Evolutionary conservation across 2,329 filamentous ascomycete genomes (phyloP).

Genomic region (Elsinoe australis): DNA sequence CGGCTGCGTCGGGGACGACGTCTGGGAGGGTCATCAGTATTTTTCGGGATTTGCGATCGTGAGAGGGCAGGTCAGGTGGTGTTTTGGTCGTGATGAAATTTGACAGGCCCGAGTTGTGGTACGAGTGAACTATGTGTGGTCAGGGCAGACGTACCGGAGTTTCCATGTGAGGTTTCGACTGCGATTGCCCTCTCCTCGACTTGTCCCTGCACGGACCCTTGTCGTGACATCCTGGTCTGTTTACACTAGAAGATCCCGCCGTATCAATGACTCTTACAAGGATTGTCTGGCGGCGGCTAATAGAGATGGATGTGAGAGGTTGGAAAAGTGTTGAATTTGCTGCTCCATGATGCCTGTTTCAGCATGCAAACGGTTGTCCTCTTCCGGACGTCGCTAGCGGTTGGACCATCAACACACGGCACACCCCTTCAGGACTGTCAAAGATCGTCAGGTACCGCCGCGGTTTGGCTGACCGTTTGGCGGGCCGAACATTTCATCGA

Average conservation of each 20-base stretch:
- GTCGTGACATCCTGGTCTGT: neutral
- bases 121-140: slow-evolving; percentile 5
- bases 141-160: no score
- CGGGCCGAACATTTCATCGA: slow-evolving; percentile 13
- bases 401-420: slow-evolving; percentile 13
- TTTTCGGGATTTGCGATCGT: neutral
- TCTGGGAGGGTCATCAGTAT: slow-evolving; percentile 11
- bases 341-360: slow-evolving; percentile 13
- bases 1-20: no score
- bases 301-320: neutral
- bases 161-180: no score
- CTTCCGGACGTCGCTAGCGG: neutral
- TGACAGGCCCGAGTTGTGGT: slow-evolving; percentile 4
- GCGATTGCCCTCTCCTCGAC: no score
- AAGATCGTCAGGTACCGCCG: slow-evolving; percentile 5
- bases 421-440: neutral
- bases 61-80: neutral
- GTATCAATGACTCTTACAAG: no score
- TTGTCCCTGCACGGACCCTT: neutral
- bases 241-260: no score
- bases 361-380: slow-evolving; percentile 10
- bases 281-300: neutral
- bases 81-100: slow-evolving; percentile 1
- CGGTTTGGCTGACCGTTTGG: slow-evolving; percentile 11
- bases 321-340: slow-evolving; percentile 10